Conservation (phyloP, 78 protist genomes). For the Dictyostelium discoideum region DNA sequence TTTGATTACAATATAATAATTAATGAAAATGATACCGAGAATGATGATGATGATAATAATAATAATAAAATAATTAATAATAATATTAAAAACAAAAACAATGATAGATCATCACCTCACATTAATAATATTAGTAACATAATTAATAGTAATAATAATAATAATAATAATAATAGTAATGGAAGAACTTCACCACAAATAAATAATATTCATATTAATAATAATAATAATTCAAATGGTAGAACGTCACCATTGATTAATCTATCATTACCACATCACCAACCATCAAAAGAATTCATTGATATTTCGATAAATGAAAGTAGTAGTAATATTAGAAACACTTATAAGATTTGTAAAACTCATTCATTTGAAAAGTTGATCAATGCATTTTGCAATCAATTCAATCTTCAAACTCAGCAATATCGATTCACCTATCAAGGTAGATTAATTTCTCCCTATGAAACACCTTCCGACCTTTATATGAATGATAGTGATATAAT, state of each 20-base stretch:
- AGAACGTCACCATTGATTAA: background rate
- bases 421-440: background rate
- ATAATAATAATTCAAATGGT: background rate
- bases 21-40: background rate
- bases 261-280: background rate
- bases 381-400: slow-evolving; percentile 4
- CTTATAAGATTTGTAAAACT: background rate
- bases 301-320: background rate
- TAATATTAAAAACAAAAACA: too few relatives aligned
- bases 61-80: too few relatives aligned
- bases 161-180: too few relatives aligned
- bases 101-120: background rate
- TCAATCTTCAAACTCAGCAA: background rate
- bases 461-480: background rate
- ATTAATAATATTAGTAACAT: too few relatives aligned
- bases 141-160: too few relatives aligned
- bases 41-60: background rate
- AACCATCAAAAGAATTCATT: background rate
- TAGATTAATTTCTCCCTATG: background rate
- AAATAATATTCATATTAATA: too few relatives aligned
- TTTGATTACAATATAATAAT: background rate
- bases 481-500: background rate
- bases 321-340: background rate
- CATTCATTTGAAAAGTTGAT: background rate
- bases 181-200: background rate